These are phyloP conservation scores for Haplosporangium sp. DNA, from an alignment of 371 early-diverging fungal species.

Conservation along the genomic window DNA sequence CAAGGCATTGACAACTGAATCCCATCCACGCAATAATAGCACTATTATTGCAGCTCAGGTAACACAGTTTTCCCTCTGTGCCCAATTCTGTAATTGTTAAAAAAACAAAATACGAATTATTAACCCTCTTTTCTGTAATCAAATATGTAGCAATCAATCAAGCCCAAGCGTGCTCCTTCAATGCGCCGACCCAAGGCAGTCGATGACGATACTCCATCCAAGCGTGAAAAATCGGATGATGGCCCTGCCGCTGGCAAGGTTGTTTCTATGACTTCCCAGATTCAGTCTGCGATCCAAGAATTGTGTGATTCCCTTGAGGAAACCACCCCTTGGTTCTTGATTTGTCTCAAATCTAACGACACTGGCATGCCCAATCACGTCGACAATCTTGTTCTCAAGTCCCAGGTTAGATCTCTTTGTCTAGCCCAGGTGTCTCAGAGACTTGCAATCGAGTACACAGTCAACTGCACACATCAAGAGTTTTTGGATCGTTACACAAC, in stretches of 20 bases:
- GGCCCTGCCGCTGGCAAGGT: constrained; percentile 56
- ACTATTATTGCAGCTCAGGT: constrained; percentile 78
- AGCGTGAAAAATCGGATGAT: constrained; percentile 28
- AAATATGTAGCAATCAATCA: constrained; percentile 65
- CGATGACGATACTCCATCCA: constrained; percentile 36
- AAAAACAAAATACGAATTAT: background rate
- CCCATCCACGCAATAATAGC: constrained; percentile 82
- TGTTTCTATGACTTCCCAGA: constrained; percentile 72
- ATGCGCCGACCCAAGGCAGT: constrained; percentile 65
- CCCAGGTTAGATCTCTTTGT: constrained; percentile 75
- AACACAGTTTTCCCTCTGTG: background rate
- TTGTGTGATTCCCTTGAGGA: constrained; percentile 84
- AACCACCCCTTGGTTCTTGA: constrained; percentile 88
- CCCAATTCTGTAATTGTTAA: background rate
- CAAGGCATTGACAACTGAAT: constrained; percentile 82
- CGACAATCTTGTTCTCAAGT: constrained; percentile 67
- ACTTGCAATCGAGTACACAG: constrained; percentile 72
- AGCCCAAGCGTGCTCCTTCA: constrained; percentile 79
- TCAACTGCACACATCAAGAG: constrained; percentile 72
- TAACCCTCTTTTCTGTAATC: constrained; percentile 52
- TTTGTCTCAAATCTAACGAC: constrained; percentile 87
- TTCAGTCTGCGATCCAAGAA: constrained; percentile 81
- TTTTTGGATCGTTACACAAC: constrained; percentile 79
- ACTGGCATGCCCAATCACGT: constrained; percentile 67
- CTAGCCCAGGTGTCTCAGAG: constrained; percentile 74